These are phyloP conservation scores for Trichophaea hybrida DNA, from an alignment of 2,329 filamentous ascomycete genomes.

Conservation along the genomic window DNA sequence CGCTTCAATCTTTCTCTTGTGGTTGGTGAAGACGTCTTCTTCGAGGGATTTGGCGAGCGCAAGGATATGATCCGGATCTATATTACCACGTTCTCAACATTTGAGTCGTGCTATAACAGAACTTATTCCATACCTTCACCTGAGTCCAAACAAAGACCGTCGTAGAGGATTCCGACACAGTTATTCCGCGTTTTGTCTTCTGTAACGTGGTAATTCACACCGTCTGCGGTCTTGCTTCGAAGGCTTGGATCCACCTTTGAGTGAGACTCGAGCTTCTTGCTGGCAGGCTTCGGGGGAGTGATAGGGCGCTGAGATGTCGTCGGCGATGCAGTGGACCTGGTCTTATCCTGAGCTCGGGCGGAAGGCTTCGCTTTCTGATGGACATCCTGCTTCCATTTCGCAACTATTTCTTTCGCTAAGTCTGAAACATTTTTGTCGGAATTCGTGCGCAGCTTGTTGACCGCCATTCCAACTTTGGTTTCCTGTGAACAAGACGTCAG, in stretches of 20 bases:
- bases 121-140: constrained; percentile 22
- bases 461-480: constrained; percentile 79
- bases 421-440: constrained; percentile 66
- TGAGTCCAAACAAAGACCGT: constrained; percentile 67
- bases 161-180: constrained; percentile 84
- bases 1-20: constrained; percentile 52
- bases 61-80: constrained; percentile 51
- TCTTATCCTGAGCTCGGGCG: constrained; percentile 34
- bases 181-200: constrained; percentile 60
- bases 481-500: constrained; percentile 37
- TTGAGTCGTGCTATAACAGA: background rate
- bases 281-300: constrained; percentile 36
- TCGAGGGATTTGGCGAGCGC: constrained; percentile 56
- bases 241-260: constrained; percentile 58
- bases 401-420: constrained; percentile 67
- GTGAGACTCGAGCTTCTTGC: constrained; percentile 31
- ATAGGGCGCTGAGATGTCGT: constrained; percentile 29
- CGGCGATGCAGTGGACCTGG: constrained; percentile 28
- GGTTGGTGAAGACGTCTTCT: constrained; percentile 54
- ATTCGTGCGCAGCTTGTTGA: constrained; percentile 67
- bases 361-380: constrained; percentile 36
- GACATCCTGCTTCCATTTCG: constrained; percentile 72
- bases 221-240: constrained; percentile 68
- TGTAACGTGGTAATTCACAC: constrained; percentile 62
- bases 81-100: constrained; percentile 17